These are phyloP conservation scores for Aspergillus tubingensis DNA, from an alignment of 2,329 filamentous ascomycete species.

Conservation along the genomic window DNA sequence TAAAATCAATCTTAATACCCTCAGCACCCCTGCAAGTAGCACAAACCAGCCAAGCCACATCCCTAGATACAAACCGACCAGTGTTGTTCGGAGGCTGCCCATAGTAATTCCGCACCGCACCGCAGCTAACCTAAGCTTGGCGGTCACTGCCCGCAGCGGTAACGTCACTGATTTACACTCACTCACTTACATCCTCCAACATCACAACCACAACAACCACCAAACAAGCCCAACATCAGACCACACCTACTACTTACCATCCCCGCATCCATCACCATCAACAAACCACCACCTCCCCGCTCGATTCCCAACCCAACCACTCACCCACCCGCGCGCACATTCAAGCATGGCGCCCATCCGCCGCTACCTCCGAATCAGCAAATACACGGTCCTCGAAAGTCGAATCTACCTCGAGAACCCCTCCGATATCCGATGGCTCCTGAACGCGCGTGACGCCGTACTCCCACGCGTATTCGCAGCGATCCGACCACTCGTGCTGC, in stretches of 20 bases:
- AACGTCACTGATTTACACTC: too few relatives aligned
- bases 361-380: slow-evolving; percentile 86
- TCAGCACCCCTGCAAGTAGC: too few relatives aligned
- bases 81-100: too few relatives aligned
- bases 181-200: too few relatives aligned
- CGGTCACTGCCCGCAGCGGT: too few relatives aligned
- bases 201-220: too few relatives aligned
- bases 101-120: too few relatives aligned
- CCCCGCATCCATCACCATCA: background rate
- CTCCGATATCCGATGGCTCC: slow-evolving; percentile 76
- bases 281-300: background rate
- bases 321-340: background rate
- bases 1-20: too few relatives aligned
- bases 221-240: too few relatives aligned
- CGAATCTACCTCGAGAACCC: slow-evolving; percentile 96
- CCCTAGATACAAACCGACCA: too few relatives aligned
- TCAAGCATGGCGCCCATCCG: slow-evolving; percentile 79
- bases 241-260: background rate
- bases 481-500: slow-evolving; percentile 81
- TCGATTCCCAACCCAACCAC: background rate
- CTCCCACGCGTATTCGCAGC: slow-evolving; percentile 81
- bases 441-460: slow-evolving; percentile 74
- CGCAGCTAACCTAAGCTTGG: too few relatives aligned
- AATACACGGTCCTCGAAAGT: slow-evolving; percentile 92
- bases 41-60: too few relatives aligned